These are phyloP conservation scores for Pseudoscleropodium purum DNA, from an alignment of 225 moss, liverwort and hornwort species.

Conservation along the genomic window DNA sequence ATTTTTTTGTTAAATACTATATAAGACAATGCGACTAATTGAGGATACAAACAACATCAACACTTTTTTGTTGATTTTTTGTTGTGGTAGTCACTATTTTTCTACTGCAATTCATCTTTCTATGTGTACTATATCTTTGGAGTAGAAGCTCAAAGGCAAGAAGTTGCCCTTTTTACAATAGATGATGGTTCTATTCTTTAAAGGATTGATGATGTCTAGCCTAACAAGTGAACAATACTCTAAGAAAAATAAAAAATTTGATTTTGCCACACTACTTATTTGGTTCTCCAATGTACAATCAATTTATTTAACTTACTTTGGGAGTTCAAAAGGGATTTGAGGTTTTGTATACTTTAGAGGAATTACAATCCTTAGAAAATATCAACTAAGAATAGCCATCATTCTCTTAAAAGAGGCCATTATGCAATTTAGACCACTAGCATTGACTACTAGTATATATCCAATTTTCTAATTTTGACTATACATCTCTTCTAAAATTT, in stretches of 20 bases:
- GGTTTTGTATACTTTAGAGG: fast-evolving
- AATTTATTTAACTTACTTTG: fast-evolving
- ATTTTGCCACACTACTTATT: fast-evolving
- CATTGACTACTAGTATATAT: too few relatives aligned
- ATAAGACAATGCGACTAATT: too few relatives aligned
- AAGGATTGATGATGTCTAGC: not conserved
- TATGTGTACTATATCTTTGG: not conserved
- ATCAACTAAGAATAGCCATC: too few relatives aligned
- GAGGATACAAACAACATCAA: too few relatives aligned
- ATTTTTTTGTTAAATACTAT: too few relatives aligned
- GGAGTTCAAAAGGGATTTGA: not conserved
- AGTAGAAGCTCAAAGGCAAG: not conserved
- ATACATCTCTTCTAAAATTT: not conserved
- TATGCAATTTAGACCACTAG: too few relatives aligned
- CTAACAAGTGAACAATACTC: not conserved
- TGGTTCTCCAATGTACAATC: not conserved
- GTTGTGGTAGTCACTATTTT: too few relatives aligned
- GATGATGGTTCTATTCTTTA: not conserved
- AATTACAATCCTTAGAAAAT: too few relatives aligned
- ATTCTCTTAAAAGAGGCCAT: too few relatives aligned
- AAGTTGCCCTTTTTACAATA: fast-evolving
- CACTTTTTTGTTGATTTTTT: too few relatives aligned
- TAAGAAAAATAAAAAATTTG: not conserved
- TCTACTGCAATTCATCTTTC: fast-evolving
- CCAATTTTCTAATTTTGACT: not conserved